These are phyloP conservation scores for Ramichloridium luteum DNA, from an alignment of 2,329 filamentous ascomycete species.

Conservation along the genomic window DNA sequence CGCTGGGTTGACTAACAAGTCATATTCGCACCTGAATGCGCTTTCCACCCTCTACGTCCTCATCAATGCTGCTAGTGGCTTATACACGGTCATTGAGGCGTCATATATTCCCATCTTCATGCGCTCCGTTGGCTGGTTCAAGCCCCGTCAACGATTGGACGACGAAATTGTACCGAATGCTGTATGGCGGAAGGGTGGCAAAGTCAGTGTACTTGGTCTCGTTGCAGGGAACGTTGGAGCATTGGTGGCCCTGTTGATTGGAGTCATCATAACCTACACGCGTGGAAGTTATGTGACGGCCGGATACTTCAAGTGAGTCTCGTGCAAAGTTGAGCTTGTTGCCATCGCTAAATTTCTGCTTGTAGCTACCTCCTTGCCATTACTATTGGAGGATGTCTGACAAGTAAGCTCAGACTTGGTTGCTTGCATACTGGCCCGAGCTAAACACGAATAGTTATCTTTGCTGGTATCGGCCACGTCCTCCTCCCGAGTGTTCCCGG, in stretches of 20 bases:
- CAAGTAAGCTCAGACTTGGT: too few species aligned
- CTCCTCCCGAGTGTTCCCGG: neutral
- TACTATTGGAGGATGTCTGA: conserved; percentile 1
- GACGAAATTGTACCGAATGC: neutral
- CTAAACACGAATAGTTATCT: neutral
- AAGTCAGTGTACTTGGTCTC: neutral
- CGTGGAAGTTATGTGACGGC: neutral
- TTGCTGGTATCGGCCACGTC: neutral
- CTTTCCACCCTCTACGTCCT: neutral
- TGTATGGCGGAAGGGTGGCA: neutral
- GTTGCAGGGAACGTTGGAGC: conserved; percentile 1
- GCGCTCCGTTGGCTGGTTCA: neutral
- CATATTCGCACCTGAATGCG: conserved; percentile 1
- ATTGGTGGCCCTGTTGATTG: neutral
- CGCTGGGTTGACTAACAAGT: neutral
- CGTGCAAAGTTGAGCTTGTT: too few species aligned
- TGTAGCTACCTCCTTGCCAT: neutral
- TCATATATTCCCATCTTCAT: conserved; percentile 1
- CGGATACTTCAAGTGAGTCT: neutral
- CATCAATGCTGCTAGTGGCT: conserved; percentile 1
- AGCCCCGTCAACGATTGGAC: neutral
- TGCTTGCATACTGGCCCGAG: too few species aligned
- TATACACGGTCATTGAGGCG: neutral
- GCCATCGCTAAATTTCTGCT: too few species aligned
- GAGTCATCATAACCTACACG: neutral